Base-by-base conservation (phyloP, 352 stramenopile genomes). In the Globisporangium heterothallicum region DNA sequence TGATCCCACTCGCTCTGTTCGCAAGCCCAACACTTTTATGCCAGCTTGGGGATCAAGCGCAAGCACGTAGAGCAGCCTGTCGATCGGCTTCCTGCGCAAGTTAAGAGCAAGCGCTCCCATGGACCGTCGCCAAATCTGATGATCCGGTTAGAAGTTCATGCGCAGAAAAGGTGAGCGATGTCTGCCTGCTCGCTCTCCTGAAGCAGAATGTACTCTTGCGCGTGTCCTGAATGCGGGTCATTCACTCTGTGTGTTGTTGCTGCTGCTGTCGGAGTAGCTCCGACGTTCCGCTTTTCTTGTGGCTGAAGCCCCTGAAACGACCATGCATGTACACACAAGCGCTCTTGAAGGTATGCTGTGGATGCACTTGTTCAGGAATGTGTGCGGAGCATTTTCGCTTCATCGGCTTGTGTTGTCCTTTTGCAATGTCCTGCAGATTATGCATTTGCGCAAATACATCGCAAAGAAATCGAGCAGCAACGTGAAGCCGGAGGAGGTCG, bases 401-500 rank as follows among this genome's bases (percentile, higher is more conserved):
- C 42, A 6, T 50, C n/a, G n/a, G n/a, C n/a, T n/a, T n/a, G n/a
- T n/a, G n/a, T n/a, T n/a, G n/a, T n/a, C n/a, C n/a, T 42, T 45
- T 36, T 38, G 29, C 12, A 12, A 22, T 16, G 3, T 43, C n/a
- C 4, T 51, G 3, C 18, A 86, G 76, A 74, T 88, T 14, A 68
- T 76, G 59, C 53, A 75, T 32, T 58, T 88, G 24, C 66, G 72
- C 54, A 88, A 88, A 52, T 88, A 76, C 49, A 41, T 88, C 6
- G 68, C 73, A 10, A 70, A 83, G 56, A 74, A 72, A 41, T 42
- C 85, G 9, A 53, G 62, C 14, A 50, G 61, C 16, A 21, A 70
- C 5, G 29, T 53, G 6, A 68, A 65, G 12, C 60, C 66, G 2
- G 67, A 86, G 8, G 61, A 84, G 42, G 74, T 88, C 14, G 71